Percentiles rank a stretch among this genome's conserved stretches.
These are phyloP conservation scores for Leptodermis oblonga DNA, from an alignment of 257 asterid species.

Conservation along the genomic window DNA sequence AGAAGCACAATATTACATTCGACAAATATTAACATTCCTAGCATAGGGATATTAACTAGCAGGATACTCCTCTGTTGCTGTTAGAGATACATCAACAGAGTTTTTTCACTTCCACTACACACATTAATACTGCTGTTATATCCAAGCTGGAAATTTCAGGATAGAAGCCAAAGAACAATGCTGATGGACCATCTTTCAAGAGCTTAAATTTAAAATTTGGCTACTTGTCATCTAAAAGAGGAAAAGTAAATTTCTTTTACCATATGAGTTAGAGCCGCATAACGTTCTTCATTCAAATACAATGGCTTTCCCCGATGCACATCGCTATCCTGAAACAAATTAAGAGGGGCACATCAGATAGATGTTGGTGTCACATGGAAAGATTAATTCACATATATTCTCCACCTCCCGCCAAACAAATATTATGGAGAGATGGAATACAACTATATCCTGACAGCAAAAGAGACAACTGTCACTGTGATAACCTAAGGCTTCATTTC, in stretches of 20 bases:
- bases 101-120: neutral
- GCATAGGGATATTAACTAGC: neutral
- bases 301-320: slow-evolving; percentile 88
- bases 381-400: slow-evolving; percentile 2
- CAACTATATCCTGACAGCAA: too few relatives aligned
- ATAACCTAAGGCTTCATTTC: too few relatives aligned
- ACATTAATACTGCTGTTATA: neutral
- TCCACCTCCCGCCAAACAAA: neutral
- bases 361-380: neutral
- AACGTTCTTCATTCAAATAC: slow-evolving; percentile 86
- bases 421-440: neutral
- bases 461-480: too few relatives aligned
- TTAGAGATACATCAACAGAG: neutral
- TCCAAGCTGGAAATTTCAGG: slow-evolving; percentile 3
- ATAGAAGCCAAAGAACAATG: neutral
- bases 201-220: neutral
- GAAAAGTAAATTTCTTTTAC: slow-evolving; percentile 33
- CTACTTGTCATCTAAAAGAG: neutral
- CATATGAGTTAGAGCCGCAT: slow-evolving; percentile 84
- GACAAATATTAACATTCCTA: neutral
- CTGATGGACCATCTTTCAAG: neutral
- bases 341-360: slow-evolving; percentile 9
- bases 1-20: neutral
- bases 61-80: neutral
- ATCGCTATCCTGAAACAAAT: slow-evolving; percentile 67